Evolutionary conservation across 306 rosid species (phyloP).

Genomic region (Hippophae tibetana): DNA sequence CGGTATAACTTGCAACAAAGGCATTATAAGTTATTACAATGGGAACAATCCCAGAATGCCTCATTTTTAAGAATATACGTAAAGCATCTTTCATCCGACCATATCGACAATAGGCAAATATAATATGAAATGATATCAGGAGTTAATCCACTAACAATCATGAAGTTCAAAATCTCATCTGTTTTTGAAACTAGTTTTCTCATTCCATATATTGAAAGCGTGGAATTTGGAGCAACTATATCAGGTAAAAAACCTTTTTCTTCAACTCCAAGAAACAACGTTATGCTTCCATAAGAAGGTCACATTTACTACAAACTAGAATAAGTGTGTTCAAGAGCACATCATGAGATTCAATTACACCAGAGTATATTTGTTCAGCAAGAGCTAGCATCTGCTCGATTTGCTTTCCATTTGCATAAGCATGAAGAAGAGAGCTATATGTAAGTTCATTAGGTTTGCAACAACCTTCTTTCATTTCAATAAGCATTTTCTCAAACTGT

Average conservation of each 20-base stretch:
- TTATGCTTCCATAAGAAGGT: conserved; percentile 70
- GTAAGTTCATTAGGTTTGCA: conserved; percentile 83
- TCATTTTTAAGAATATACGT: conserved; percentile 66
- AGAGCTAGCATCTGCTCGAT: conserved; percentile 50
- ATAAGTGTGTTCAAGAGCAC: conserved; percentile 89
- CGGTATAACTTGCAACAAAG: conserved; percentile 67
- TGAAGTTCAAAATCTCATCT: conserved; percentile 60
- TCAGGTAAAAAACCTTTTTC: conserved; percentile 53
- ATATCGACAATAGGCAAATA: conserved; percentile 70
- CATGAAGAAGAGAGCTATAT: conserved; percentile 78
- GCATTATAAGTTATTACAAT: conserved; percentile 81
- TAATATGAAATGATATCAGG: conserved; percentile 69
- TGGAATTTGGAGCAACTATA: conserved; percentile 67
- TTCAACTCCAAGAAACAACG: conserved; percentile 58
- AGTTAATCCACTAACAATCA: conserved; percentile 63
- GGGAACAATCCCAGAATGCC: conserved; percentile 50
- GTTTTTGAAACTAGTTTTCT: conserved; percentile 68
- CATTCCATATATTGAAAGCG: conserved; percentile 86
- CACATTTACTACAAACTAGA: conserved; percentile 67
- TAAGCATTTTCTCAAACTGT: conserved; percentile 69
- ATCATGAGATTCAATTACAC: conserved; percentile 45
- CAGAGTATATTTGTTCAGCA: conserved; percentile 70
- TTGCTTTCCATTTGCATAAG: conserved; percentile 85
- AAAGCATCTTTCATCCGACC: conserved; percentile 79
- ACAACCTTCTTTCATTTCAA: conserved; percentile 64